Conservation (phyloP, 768 basidiomycete species). For the Cyathus striatus region DNA sequence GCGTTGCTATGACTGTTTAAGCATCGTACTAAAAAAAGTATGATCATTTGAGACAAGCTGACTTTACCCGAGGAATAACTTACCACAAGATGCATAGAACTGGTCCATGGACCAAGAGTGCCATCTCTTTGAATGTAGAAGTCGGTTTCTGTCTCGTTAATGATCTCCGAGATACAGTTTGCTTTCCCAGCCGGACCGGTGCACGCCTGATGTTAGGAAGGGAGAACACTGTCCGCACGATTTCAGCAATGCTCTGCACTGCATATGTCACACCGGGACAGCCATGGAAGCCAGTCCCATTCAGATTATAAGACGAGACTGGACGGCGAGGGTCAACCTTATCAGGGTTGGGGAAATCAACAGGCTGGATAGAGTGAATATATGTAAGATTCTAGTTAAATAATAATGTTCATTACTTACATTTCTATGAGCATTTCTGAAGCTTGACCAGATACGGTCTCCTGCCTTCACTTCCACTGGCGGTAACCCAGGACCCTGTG, state of each 20-base stretch:
- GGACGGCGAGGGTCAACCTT: constrained; percentile 34
- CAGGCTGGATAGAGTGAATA: constrained; percentile 18
- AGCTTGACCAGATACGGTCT: constrained; percentile 33
- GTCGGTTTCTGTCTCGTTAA: background rate
- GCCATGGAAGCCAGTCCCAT: constrained; percentile 32
- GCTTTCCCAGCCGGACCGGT: constrained; percentile 36
- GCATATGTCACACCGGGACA: constrained; percentile 31
- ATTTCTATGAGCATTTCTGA: constrained; percentile 39
- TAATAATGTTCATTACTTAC: constrained; percentile 10
- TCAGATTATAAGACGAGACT: constrained; percentile 15
- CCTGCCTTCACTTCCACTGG: constrained; percentile 31
- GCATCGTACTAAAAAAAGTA: no score
- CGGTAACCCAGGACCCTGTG: constrained; percentile 27
- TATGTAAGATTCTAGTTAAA: background rate
- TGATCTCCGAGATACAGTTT: background rate
- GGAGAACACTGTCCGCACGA: constrained; percentile 40
- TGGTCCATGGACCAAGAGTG: background rate
- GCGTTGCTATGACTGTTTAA: no score
- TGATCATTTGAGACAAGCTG: no score
- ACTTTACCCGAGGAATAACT: background rate
- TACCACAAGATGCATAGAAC: constrained; percentile 1
- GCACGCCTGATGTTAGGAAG: constrained; percentile 42
- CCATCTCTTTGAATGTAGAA: background rate
- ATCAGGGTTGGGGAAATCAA: constrained; percentile 36
- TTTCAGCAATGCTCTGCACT: constrained; percentile 34